phyloP scores from a whole-genome alignment of 1,284 basidiomycete genomes.

The Grifola frondosa region DNA sequence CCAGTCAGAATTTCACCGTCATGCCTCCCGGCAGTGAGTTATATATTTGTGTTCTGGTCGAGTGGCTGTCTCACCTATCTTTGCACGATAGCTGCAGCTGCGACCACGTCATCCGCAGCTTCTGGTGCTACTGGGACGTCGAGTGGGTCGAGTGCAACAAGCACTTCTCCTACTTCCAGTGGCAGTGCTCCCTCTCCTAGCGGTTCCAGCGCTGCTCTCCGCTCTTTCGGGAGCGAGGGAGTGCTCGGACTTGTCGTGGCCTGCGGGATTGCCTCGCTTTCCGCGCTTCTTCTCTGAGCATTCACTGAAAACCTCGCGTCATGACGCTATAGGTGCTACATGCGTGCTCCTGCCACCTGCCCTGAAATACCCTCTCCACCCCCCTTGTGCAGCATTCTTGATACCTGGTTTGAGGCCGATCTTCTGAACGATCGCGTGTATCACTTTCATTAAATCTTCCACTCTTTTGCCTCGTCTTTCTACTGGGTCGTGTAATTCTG shows the following conservation, averaged over 20 bases:
- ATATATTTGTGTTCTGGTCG: no score
- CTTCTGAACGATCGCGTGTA: slow-evolving; percentile 4
- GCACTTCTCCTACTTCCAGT: slow-evolving; percentile 7
- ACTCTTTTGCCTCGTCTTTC: no score
- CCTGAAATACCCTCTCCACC: slow-evolving; percentile 1
- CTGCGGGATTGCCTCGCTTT: slow-evolving; percentile 27
- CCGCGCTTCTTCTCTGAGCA: slow-evolving; percentile 25
- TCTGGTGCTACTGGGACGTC: slow-evolving; percentile 12
- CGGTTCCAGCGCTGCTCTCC: slow-evolving; percentile 12
- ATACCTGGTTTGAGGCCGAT: no score
- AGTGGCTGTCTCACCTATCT: background rate
- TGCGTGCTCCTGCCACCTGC: no score
- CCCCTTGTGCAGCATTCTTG: slow-evolving; percentile 21
- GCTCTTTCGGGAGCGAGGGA: slow-evolving; percentile 11
- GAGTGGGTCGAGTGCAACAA: slow-evolving; percentile 3
- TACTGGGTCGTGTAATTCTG: no score
- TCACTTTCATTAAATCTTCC: slow-evolving; percentile 15
- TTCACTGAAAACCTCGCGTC: slow-evolving; percentile 3
- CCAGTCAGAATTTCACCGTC: slow-evolving; percentile 40
- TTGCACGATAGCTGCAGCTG: slow-evolving; percentile 4
- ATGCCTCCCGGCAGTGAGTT: slow-evolving; percentile 37
- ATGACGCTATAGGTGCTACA: no score
- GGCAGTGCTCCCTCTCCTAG: slow-evolving; percentile 6
- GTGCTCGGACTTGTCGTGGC: slow-evolving; percentile 24
- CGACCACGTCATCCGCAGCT: slow-evolving; percentile 5